Evolutionary conservation across 208 protist genomes (phyloP).

Genomic region (Trypanosoma lewisi): DNA sequence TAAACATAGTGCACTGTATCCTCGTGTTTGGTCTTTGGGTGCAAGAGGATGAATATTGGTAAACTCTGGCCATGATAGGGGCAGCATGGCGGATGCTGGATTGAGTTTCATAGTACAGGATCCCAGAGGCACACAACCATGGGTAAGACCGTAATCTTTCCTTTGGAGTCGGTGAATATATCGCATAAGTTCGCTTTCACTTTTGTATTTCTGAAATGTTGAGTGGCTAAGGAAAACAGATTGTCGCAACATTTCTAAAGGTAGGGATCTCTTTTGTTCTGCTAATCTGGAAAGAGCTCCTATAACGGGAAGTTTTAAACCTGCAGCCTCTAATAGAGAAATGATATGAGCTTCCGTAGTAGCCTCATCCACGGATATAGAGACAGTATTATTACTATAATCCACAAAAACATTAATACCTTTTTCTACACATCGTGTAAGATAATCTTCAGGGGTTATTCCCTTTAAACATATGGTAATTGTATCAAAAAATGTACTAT

Average conservation of each 20-base stretch:
- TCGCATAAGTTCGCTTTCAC: slow-evolving; percentile 95
- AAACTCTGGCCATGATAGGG: slow-evolving; percentile 94
- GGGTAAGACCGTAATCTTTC: slow-evolving; percentile 94
- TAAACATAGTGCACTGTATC: slow-evolving; percentile 75
- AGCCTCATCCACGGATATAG: slow-evolving; percentile 94
- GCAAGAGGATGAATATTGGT: slow-evolving; percentile 95
- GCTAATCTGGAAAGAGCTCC: slow-evolving; percentile 43
- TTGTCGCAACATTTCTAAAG: slow-evolving; percentile 53
- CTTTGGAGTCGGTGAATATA: slow-evolving; percentile 95
- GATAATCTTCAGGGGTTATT: slow-evolving; percentile 53
- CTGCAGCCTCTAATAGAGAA: slow-evolving; percentile 68
- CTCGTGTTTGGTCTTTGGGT: slow-evolving; percentile 87
- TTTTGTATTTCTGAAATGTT: slow-evolving; percentile 96
- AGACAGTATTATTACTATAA: slow-evolving; percentile 45
- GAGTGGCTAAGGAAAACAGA: slow-evolving; percentile 88
- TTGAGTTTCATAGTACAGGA: slow-evolving; percentile 99
- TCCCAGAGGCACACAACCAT: slow-evolving; percentile 97
- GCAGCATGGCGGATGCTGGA: slow-evolving; percentile 93
- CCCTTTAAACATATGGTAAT: slow-evolving; percentile 59
- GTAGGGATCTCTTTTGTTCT: slow-evolving; percentile 39
- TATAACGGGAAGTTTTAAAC: slow-evolving; percentile 54
- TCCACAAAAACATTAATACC: slow-evolving; percentile 92
- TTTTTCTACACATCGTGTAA: slow-evolving; percentile 55
- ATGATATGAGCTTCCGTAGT: slow-evolving; percentile 80
- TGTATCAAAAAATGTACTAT: slow-evolving; percentile 90